Percentiles rank a stretch among this genome's conserved stretches.
Evolutionary conservation across 2,329 filamentous ascomycete genomes (phyloP).

Genomic region (Stachybotrys elegans): DNA sequence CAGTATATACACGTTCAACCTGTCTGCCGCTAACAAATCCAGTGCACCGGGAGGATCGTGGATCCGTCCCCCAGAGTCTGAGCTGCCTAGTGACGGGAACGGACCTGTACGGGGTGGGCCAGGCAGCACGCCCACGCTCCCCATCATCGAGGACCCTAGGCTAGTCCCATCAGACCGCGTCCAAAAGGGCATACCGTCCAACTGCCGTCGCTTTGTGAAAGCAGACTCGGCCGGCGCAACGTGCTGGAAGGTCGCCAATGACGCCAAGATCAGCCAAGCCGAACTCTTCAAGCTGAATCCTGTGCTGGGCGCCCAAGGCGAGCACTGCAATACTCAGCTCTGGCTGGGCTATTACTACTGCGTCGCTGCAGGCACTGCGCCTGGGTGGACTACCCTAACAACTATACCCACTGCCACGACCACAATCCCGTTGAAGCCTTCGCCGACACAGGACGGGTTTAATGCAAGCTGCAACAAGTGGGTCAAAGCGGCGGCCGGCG

Average conservation of each 20-base stretch:
- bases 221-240: constrained; percentile 2
- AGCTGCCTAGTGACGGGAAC: constrained; percentile 6
- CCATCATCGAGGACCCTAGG: constrained; percentile 3
- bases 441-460: constrained; percentile 5
- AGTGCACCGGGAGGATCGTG: neutral
- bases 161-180: neutral
- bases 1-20: neutral
- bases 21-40: too few relatives aligned
- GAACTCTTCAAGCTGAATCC: constrained; percentile 11
- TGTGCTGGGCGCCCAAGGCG: constrained; percentile 13
- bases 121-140: constrained; percentile 6
- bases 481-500: neutral
- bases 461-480: constrained; percentile 10
- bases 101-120: constrained; percentile 9
- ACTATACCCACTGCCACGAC: neutral
- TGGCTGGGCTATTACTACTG: constrained; percentile 20
- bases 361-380: neutral
- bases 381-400: neutral
- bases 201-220: constrained; percentile 6
- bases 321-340: constrained; percentile 18
- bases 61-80: neutral
- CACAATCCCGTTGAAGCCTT: constrained; percentile 5
- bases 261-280: constrained; percentile 6
- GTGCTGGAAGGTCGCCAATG: constrained; percentile 6
- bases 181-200: constrained; percentile 6